Base-by-base conservation (phyloP, 345 rosid species). In the Arabidopsis suecica region DNA sequence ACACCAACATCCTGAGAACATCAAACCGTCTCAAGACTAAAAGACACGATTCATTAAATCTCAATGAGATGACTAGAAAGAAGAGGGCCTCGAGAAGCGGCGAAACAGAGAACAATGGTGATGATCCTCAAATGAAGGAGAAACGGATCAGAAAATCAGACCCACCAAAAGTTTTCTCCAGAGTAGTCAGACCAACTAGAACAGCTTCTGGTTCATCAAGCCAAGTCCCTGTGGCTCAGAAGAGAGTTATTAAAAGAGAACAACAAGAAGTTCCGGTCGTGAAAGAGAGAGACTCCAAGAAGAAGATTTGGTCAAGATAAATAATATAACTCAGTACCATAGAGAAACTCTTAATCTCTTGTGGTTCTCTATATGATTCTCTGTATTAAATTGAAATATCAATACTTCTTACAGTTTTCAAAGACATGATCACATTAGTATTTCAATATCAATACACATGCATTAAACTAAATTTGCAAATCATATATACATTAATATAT, bases 241-340 rank as follows among this genome's bases (percentile, higher is more conserved):
- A 74, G 83, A 86, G 89, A 75, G 36, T 80, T 69, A 80, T 58
- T 68, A 65, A 3, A 55, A 90, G 86, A 81, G 96, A 85, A 65
- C 89, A 74, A 63, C 87, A 54, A 71, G 88, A 77, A 48, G 80
- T 8, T 75, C 83, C 57, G 28, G 88, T 83, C 34, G 76, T 67
- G 12, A 90, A 80, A 82, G 96, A 88, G 69, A 86, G 79, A 81
- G 97, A 88, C 49, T 50, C 51, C 50, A 94, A 80, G 91, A 88
- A 88, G 76, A 91, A 83, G 89, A 83, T 90, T 40, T 94, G 97
- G 98, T 81, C 87, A 13, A 82, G 93, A 80, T 86, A 78, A 56
- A 36, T 3, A 33, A 3, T 12, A 22, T 23, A 54, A 12, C 47
- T 22, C 42, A 76, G 30, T 59, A 33, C 61, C 8, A 30, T 71